Base-by-base conservation (phyloP, 805 yeast species). In the Candida awuae region DNA sequence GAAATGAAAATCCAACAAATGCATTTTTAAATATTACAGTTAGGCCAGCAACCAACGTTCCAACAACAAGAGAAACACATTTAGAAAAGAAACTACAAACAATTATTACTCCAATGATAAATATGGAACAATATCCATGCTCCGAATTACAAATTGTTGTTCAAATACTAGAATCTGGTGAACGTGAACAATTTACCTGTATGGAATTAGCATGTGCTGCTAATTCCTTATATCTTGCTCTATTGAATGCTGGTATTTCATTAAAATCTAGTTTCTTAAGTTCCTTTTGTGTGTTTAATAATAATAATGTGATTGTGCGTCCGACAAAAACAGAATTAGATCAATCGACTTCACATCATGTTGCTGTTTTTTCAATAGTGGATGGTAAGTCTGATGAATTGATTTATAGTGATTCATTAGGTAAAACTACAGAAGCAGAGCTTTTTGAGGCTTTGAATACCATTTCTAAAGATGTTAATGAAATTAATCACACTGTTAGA, bases 1-100 rank as follows among this genome's bases (percentile, higher is more conserved):
- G 90, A 49, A 95, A 87, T 54, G 97, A 90, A 56, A 59, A 79
- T 25, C 95, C 97, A 9, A 79, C 83, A 13, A 66, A 70, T 32
- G 80, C 90, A 13, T 77, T 84, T 14, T 57, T 92, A 14, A 96
- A 87, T 57, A 71, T 92, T 7, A 72, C 76, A 16, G 77, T 88
- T 2, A 67, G 87, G 29, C 96, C 97, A 1, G 75, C 81, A 17
- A 63, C 67, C 12, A 97, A 97, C 1, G 70, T 80, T 2, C 71
- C 94, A 6, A 40, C 69, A 55, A 67, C 90, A 1, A 64, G 94
- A 48, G 97, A 92, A 52, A 77, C 80, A 43, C 61, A 77, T 3
- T 50, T 92, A 28, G 95, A 84, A 52, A 86, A 81, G 49, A 75
- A 80, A 44, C 51, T 92, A 14, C 68, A 79, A 34, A 61, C 75